These are phyloP conservation scores for Plasmodiophora brassicae DNA, from an alignment of 208 protist species.

Conservation along the genomic window DNA sequence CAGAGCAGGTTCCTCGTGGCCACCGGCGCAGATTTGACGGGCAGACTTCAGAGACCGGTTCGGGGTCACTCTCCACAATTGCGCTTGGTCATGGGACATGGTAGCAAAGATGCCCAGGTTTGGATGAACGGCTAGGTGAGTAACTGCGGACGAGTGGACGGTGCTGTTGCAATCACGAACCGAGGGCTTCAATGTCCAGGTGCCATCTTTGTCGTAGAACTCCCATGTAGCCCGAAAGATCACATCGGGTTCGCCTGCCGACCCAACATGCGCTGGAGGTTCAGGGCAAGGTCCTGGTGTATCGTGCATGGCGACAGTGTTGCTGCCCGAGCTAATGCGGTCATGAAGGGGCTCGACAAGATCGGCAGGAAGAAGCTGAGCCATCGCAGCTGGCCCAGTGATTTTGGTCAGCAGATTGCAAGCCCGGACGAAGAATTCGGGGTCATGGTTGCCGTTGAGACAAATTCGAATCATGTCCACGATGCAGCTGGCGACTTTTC, in stretches of 20 bases:
- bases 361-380: too few species aligned
- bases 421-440: too few species aligned
- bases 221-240: not conserved
- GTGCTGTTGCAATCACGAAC: not conserved
- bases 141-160: not conserved
- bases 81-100: not conserved
- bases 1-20: not conserved
- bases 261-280: too few species aligned
- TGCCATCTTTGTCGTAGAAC: conserved; percentile 10
- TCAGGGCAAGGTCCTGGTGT: too few species aligned
- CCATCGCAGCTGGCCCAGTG: too few species aligned
- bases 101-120: not conserved
- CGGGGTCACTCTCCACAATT: not conserved
- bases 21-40: not conserved
- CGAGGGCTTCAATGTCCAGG: not conserved
- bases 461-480: too few species aligned
- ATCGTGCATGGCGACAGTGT: too few species aligned
- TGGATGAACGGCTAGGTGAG: not conserved
- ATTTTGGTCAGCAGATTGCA: too few species aligned
- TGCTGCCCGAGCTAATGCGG: too few species aligned
- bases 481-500: too few species aligned
- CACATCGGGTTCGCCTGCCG: not conserved
- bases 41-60: not conserved
- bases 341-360: too few species aligned
- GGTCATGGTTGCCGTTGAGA: too few species aligned